These are phyloP conservation scores for Emericellopsis terricola DNA, from an alignment of 495 filamentous ascomycete genomes.

Conservation along the genomic window DNA sequence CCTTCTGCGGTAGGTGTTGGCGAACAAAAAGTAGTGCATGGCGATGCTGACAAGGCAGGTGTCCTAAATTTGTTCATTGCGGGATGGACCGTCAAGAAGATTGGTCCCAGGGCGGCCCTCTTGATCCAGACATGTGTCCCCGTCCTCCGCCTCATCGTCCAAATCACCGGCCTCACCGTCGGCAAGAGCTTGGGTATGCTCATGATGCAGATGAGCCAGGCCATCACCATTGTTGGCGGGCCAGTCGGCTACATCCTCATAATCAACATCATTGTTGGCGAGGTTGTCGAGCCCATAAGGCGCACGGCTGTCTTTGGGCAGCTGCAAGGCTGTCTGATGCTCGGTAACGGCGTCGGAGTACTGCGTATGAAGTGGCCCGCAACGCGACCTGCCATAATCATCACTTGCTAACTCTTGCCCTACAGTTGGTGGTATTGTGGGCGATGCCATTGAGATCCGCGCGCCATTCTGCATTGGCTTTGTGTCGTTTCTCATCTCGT, in stretches of 20 bases:
- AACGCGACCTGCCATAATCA: not conserved
- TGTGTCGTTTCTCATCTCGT: constrained; percentile 22
- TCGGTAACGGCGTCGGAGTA: constrained; percentile 34
- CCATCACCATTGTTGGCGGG: constrained; percentile 37
- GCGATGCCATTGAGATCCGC: constrained; percentile 28
- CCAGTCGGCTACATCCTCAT: constrained; percentile 35
- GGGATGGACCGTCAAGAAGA: constrained; percentile 35
- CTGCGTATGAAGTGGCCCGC: constrained; percentile 15
- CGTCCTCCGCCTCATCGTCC: constrained; percentile 30
- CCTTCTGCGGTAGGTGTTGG: constrained; percentile 24
- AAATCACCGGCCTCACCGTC: constrained; percentile 32
- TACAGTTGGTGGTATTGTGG: constrained; percentile 31
- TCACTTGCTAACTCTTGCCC: not conserved
- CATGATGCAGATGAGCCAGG: constrained; percentile 35
- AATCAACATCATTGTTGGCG: constrained; percentile 33
- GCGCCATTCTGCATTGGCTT: constrained; percentile 34
- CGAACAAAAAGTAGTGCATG: too few relatives aligned
- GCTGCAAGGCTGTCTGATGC: constrained; percentile 34
- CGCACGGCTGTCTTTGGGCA: constrained; percentile 34
- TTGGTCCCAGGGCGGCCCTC: constrained; percentile 32
- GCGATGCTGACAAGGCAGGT: too few relatives aligned
- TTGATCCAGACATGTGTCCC: constrained; percentile 31
- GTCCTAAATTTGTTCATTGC: constrained; percentile 38
- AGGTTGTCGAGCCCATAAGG: constrained; percentile 27
- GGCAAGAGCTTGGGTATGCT: constrained; percentile 32